Evolutionary conservation across 352 stramenopile genomes (phyloP), one percentile per base, ranked within the genome.

Genomic region (Phytopythium delawarense): DNA sequence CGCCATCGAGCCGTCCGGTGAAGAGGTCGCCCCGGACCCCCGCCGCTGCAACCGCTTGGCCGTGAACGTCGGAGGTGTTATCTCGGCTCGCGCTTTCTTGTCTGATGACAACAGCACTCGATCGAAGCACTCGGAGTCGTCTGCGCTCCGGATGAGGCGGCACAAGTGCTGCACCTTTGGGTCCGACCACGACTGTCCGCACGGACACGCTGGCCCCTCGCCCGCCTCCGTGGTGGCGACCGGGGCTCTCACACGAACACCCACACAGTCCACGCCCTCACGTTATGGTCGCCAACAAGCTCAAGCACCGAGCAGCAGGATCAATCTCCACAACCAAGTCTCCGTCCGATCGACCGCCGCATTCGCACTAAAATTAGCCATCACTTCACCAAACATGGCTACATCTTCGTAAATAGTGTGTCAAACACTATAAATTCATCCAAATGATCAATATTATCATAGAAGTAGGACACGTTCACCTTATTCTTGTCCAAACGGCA

Each of bases 181-280:
- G 57, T 87, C 81, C 15, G 70, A 72, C 84, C 81, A 93, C 64
- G 81, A 74, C 44, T 93, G 84, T 20, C 81, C 84, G 59, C 84
- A 93, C 61, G 70, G 70, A 49, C 81, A 91, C 61, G 60, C n/a
- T 45, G 57, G 34, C 4, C 60, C 15, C 8, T 23, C 30, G 6
- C 2, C 12, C 8, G 60, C 42, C 15, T 46, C 37, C 60, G 42
- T 53, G n/a, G 50, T 20, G 59, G 16, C 18, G n/a, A 23, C 35
- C 20, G 13, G 2, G 55, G 11, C 30, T 56, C 37, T 12, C 5
- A 40, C 28, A 11, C n/a, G 20, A 28, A 12, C 40, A 21, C 4
- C 42, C 20, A 25, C 35, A 15, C 35, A 40, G 35, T 16, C 35
- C 35, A 40, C 35, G 35, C 35, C 35, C 12, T 40, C 35, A 40